Percentiles rank a stretch among this genome's conserved stretches.
Conservation (phyloP, 805 yeast genomes). For the Nakazawaea populi region DNA sequence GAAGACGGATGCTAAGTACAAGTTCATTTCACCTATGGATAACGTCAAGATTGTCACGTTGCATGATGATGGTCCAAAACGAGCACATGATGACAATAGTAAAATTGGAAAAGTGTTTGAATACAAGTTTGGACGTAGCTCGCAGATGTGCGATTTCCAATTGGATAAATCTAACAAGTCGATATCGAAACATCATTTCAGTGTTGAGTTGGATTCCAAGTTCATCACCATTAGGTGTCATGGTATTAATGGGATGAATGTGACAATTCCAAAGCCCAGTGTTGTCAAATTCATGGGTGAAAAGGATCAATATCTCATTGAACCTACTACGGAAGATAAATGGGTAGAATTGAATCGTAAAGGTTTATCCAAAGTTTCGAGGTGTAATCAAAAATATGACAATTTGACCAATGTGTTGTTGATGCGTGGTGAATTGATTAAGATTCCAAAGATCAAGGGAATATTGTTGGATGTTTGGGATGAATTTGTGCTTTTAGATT, state of each 20-base stretch:
- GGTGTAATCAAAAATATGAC: slow-evolving; percentile 35
- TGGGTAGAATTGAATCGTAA: slow-evolving; percentile 5
- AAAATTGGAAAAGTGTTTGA: slow-evolving; percentile 20
- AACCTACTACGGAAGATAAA: not conserved
- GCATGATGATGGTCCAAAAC: slow-evolving; percentile 14
- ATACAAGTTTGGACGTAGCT: slow-evolving; percentile 62
- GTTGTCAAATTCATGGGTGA: slow-evolving; percentile 24
- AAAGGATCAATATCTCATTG: slow-evolving; percentile 14
- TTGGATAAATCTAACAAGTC: slow-evolving; percentile 43
- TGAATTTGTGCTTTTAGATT: slow-evolving; percentile 48
- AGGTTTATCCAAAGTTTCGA: slow-evolving; percentile 14
- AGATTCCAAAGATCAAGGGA: slow-evolving; percentile 57
- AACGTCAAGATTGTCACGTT: slow-evolving; percentile 34
- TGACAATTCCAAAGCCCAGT: slow-evolving; percentile 50
- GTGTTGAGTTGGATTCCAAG: slow-evolving; percentile 37
- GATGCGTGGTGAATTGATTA: slow-evolving; percentile 54
- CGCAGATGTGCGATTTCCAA: slow-evolving; percentile 48
- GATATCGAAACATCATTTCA: slow-evolving; percentile 64
- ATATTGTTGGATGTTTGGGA: slow-evolving; percentile 68
- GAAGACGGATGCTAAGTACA: slow-evolving; percentile 2
- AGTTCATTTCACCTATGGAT: slow-evolving; percentile 29
- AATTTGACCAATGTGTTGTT: slow-evolving; percentile 50
- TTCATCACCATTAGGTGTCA: slow-evolving; percentile 56
- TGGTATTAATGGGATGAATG: slow-evolving; percentile 77
- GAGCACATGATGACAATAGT: not conserved